A percentile compares a stretch with the other conserved stretches of the same genome.
Conservation (phyloP, 2,329 filamentous ascomycete genomes). For the Cladosporium sp. region DNA sequence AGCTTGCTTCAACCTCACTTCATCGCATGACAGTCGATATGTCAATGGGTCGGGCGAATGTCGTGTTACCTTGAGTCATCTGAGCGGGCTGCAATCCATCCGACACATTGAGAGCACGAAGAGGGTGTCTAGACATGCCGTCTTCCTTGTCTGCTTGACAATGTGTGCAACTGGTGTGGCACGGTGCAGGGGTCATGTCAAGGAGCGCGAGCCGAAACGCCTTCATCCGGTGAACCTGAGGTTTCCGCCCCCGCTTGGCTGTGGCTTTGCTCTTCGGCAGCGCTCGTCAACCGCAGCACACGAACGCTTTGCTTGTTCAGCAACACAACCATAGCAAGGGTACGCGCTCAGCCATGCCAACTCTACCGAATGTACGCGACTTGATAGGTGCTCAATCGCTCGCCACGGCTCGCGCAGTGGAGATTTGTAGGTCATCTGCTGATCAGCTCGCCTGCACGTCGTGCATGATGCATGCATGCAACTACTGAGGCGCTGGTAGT, state of each 20-base stretch:
- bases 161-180: too few species aligned
- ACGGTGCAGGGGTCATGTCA: too few species aligned
- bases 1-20: slow-evolving; percentile 3
- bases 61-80: not conserved
- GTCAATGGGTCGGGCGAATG: not conserved
- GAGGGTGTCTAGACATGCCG: not conserved
- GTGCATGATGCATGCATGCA: not conserved
- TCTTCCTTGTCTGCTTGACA: not conserved
- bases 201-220: too few species aligned
- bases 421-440: not conserved
- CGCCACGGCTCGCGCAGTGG: not conserved
- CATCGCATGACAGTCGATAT: not conserved
- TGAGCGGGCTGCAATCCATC: not conserved
- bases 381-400: not conserved
- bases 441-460: not conserved
- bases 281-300: too few species aligned
- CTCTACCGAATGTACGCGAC: not conserved
- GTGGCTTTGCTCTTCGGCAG: too few species aligned
- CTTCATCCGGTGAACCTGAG: not conserved
- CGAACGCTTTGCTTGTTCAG: too few species aligned
- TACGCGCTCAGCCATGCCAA: slow-evolving; percentile 2
- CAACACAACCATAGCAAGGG: not conserved
- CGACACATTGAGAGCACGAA: not conserved
- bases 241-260: not conserved
- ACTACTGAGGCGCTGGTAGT: not conserved